phyloP scores from a whole-genome alignment of 1,139 yeast genomes.

The Yamadazyma dendronema region DNA sequence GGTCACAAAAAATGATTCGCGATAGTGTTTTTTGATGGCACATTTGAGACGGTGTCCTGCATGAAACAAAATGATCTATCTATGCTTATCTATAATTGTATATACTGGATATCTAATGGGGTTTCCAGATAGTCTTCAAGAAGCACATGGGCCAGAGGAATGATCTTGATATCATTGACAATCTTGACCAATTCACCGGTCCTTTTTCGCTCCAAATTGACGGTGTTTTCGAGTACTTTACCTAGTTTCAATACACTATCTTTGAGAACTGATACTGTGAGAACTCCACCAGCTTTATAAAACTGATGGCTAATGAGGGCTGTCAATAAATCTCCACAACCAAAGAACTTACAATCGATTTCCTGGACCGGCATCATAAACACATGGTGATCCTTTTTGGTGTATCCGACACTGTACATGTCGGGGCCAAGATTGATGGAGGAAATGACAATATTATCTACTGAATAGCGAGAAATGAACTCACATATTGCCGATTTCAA shows the following conservation, averaged over 20 bases:
- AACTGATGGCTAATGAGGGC: slow-evolving; percentile 39
- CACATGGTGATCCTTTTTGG: slow-evolving; percentile 9
- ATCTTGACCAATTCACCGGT: slow-evolving; percentile 16
- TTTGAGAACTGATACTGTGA: slow-evolving; percentile 28
- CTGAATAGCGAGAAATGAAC: slow-evolving; percentile 50
- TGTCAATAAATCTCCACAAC: slow-evolving; percentile 47
- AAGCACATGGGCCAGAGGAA: slow-evolving; percentile 10
- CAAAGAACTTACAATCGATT: slow-evolving; percentile 39
- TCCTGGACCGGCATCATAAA: slow-evolving; percentile 31
- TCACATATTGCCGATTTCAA: slow-evolving; percentile 46
- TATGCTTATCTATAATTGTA: neutral
- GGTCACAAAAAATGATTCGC: neutral
- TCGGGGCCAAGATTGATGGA: slow-evolving; percentile 30
- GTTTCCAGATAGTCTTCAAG: slow-evolving; percentile 1
- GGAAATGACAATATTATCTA: slow-evolving; percentile 63
- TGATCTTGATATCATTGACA: slow-evolving; percentile 29
- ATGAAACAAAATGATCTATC: too few species aligned
- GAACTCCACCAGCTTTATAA: slow-evolving; percentile 14
- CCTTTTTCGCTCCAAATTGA: slow-evolving; percentile 20
- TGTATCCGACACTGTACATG: slow-evolving; percentile 36
- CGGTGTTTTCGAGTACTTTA: slow-evolving; percentile 29
- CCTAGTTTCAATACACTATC: slow-evolving; percentile 29
- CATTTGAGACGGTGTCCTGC: too few species aligned
- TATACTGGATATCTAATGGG: neutral
- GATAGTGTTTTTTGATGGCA: too few species aligned